Evolutionary conservation across 768 basidiomycete species (phyloP).

Genomic region (Pleurotus platypus): DNA sequence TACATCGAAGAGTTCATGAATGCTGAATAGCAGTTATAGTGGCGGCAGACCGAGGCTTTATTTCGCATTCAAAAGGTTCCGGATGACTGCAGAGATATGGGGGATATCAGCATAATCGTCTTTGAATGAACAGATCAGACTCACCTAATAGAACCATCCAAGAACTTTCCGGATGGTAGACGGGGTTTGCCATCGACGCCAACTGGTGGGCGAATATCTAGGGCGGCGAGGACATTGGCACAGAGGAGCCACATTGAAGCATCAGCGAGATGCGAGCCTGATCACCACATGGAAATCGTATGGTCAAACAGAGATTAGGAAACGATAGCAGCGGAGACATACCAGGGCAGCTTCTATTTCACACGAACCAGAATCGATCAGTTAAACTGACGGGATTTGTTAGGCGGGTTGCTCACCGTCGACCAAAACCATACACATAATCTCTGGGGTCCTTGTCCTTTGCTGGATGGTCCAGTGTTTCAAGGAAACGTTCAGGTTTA

Average conservation of each 20-base stretch:
- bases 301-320: neutral
- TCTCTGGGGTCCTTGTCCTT: slow-evolving; percentile 58
- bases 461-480: slow-evolving; percentile 22
- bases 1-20: too few species aligned
- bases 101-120: neutral
- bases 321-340: neutral
- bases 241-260: slow-evolving; percentile 50
- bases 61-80: slow-evolving; percentile 14
- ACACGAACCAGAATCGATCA: too few species aligned
- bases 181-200: neutral
- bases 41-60: slow-evolving; percentile 15
- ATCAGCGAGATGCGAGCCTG: slow-evolving; percentile 54
- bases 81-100: slow-evolving; percentile 11
- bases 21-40: slow-evolving; percentile 7
- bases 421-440: slow-evolving; percentile 68
- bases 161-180: neutral
- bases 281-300: neutral
- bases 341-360: slow-evolving; percentile 40
- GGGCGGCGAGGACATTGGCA: slow-evolving; percentile 47
- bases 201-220: slow-evolving; percentile 31
- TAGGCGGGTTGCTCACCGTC: slow-evolving; percentile 38
- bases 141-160: slow-evolving; percentile 4
- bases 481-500: slow-evolving; percentile 6
- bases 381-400: slow-evolving; percentile 16
- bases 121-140: neutral